Percentiles rank a stretch among this genome's conserved stretches.
Conservation (phyloP, 129 eudicot species). For the Erigeron canadensis region DNA sequence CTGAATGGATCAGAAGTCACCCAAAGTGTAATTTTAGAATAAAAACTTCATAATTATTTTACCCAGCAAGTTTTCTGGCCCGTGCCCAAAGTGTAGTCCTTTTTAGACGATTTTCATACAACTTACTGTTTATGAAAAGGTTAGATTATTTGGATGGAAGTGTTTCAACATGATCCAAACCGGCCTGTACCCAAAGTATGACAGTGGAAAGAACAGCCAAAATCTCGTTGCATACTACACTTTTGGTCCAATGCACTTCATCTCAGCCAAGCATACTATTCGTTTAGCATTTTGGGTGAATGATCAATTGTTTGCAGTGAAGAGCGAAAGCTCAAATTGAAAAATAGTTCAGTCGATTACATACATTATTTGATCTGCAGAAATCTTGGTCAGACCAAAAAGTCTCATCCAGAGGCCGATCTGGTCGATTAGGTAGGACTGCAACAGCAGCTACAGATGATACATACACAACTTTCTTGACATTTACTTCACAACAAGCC, state of each 20-base stretch:
- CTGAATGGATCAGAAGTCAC: not conserved
- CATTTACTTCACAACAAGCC: constrained; percentile 70
- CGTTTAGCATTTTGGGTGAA: not conserved
- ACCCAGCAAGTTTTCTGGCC: too few relatives aligned
- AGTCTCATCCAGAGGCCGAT: constrained; percentile 60
- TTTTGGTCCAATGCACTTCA: constrained; percentile 13
- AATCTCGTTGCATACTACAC: not conserved
- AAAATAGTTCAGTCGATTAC: constrained; percentile 32
- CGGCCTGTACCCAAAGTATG: not conserved
- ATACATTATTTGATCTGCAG: constrained; percentile 55
- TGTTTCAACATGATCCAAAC: not conserved
- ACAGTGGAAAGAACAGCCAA: not conserved
- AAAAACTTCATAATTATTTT: not conserved
- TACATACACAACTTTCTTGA: constrained; percentile 59
- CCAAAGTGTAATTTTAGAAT: not conserved
- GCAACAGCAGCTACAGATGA: constrained; percentile 65
- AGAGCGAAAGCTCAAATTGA: not conserved
- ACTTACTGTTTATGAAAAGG: not conserved
- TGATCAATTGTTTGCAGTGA: not conserved
- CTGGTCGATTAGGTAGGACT: constrained; percentile 60
- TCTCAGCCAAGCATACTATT: not conserved
- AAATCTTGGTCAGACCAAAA: constrained; percentile 85
- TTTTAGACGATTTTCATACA: too few relatives aligned
- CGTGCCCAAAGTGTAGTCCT: too few relatives aligned
- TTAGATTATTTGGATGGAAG: not conserved